phyloP scores from a whole-genome alignment of 75 land plant genomes.

The Selaginella tamariscina region DNA sequence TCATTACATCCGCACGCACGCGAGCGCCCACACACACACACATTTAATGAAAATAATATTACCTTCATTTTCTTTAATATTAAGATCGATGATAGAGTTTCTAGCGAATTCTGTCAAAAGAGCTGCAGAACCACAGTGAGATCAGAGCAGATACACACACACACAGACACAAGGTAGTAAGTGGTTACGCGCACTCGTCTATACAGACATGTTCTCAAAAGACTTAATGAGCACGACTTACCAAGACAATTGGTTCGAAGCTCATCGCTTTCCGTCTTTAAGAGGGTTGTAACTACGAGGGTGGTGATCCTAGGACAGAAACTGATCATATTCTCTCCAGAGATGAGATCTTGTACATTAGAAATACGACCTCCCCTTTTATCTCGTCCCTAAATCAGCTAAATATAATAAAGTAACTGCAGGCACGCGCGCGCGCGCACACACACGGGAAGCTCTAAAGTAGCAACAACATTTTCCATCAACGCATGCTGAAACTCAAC shows the following conservation, averaged over 20 bases:
- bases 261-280: constrained; percentile 68
- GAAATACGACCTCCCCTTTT: constrained; percentile 69
- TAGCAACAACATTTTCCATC: constrained; percentile 39
- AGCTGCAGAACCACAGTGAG: constrained; percentile 30
- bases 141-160: not conserved
- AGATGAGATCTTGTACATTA: constrained; percentile 50
- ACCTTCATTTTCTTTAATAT: constrained; percentile 16
- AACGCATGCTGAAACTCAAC: constrained; percentile 36
- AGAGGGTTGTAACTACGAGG: constrained; percentile 42
- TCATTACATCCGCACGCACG: too few species aligned
- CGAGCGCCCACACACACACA: too few species aligned
- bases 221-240: too few species aligned
- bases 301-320: constrained; percentile 35
- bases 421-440: too few species aligned
- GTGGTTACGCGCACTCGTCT: not conserved
- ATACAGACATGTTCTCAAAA: too few species aligned
- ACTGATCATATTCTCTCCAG: constrained; percentile 30
- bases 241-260: constrained; percentile 78
- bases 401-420: not conserved
- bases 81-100: constrained; percentile 31
- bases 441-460: constrained; percentile 59
- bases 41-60: too few species aligned
- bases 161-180: too few species aligned
- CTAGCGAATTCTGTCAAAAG: constrained; percentile 47
- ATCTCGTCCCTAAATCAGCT: constrained; percentile 54